A percentile compares a stretch with the other conserved stretches of the same genome.
phyloP scores from a whole-genome alignment of 2,329 filamentous ascomycete species.

The Alternaria brassicicola region DNA sequence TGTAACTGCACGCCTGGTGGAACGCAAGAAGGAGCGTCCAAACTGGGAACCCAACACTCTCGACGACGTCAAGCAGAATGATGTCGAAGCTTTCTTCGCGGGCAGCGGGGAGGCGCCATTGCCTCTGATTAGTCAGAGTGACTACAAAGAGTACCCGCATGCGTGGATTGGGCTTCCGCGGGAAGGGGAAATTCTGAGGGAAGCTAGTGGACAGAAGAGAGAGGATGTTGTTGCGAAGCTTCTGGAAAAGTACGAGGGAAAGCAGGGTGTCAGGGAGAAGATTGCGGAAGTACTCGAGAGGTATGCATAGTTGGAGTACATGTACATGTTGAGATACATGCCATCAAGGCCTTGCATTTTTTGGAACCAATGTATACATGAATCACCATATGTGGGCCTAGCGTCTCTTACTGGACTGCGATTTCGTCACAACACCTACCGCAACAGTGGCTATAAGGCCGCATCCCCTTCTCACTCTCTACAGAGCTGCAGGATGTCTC shows the following conservation, averaged over 20 bases:
- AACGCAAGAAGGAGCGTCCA: constrained; percentile 69
- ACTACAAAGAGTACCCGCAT: constrained; percentile 78
- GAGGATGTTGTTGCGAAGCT: constrained; percentile 51
- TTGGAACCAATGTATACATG: neutral
- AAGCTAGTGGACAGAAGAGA: constrained; percentile 44
- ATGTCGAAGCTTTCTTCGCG: constrained; percentile 73
- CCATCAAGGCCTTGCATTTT: neutral
- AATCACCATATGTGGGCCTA: neutral
- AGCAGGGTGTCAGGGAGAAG: constrained; percentile 62
- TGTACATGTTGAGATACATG: neutral
- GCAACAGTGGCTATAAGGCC: no score
- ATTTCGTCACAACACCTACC: neutral
- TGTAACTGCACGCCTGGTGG: constrained; percentile 79
- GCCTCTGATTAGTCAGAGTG: constrained; percentile 63
- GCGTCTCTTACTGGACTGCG: neutral
- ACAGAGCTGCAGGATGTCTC: neutral
- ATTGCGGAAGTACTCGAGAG: constrained; percentile 65
- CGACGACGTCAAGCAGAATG: constrained; percentile 64
- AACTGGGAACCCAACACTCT: constrained; percentile 78
- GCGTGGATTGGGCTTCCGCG: constrained; percentile 72
- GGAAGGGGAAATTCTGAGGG: constrained; percentile 65
- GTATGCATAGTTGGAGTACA: neutral
- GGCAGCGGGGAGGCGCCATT: constrained; percentile 50
- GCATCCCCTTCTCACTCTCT: neutral
- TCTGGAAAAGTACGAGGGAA: constrained; percentile 50